These are phyloP conservation scores for Aspergillus floridensis DNA, from an alignment of 2,329 filamentous ascomycete genomes.

Conservation along the genomic window DNA sequence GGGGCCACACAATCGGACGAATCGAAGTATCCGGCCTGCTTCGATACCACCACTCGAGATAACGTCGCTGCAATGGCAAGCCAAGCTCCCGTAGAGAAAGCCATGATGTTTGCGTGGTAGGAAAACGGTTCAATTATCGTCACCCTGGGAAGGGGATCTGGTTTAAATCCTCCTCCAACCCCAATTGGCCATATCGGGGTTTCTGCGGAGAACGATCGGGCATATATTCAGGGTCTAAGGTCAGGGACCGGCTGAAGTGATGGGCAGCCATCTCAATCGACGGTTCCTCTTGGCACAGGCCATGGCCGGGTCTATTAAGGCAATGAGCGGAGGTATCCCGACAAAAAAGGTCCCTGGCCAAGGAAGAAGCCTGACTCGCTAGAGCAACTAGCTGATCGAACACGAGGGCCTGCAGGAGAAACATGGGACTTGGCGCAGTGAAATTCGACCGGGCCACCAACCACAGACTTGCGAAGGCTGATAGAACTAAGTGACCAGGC, in stretches of 20 bases:
- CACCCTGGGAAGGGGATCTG: too few species aligned
- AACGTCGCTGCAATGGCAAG: too few species aligned
- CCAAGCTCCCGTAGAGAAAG: too few species aligned
- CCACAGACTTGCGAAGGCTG: background rate
- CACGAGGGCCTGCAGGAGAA: background rate
- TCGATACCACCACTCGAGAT: too few species aligned
- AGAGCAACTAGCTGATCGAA: background rate
- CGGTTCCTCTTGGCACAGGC: background rate
- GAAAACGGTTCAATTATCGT: too few species aligned
- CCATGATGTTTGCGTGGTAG: too few species aligned
- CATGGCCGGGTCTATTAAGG: background rate
- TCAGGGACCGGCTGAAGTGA: background rate
- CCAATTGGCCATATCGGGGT: background rate
- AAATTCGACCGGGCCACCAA: too few species aligned
- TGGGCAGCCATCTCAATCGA: background rate
- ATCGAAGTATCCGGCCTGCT: conserved; percentile 13
- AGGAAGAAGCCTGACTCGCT: background rate
- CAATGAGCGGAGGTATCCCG: background rate
- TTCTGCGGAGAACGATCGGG: background rate
- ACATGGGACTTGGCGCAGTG: background rate
- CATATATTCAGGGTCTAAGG: background rate
- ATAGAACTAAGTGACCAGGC: background rate
- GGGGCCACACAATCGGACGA: conserved; percentile 12
- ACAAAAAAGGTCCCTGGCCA: background rate
- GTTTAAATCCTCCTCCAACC: too few species aligned